Conservation (phyloP, 768 basidiomycete species). For the Boletus huronensis region DNA sequence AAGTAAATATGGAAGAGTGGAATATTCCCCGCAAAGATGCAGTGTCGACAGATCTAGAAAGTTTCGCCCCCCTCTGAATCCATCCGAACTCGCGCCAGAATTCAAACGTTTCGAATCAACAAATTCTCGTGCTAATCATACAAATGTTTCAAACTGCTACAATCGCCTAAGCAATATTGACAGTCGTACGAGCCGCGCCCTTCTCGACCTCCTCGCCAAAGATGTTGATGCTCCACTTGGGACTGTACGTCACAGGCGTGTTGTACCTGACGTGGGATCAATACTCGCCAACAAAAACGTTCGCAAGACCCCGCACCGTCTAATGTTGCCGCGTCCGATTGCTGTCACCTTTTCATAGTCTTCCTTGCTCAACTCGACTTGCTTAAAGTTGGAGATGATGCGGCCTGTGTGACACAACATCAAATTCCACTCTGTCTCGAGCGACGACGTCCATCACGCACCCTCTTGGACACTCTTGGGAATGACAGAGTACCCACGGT, state of each 20-base stretch:
- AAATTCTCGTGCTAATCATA: background rate
- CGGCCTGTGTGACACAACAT: constrained; percentile 41
- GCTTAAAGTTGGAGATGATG: constrained; percentile 74
- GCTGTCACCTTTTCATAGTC: constrained; percentile 55
- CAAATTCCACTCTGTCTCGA: background rate
- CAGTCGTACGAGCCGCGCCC: constrained; percentile 26
- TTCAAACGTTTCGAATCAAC: background rate
- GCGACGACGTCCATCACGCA: constrained; percentile 18
- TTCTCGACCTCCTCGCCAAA: constrained; percentile 64
- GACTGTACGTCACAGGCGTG: constrained; percentile 55
- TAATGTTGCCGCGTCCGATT: constrained; percentile 37
- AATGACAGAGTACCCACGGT: constrained; percentile 78
- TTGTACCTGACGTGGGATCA: constrained; percentile 39
- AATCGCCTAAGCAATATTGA: constrained; percentile 30
- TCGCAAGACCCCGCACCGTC: constrained; percentile 26
- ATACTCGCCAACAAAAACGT: background rate
- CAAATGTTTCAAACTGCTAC: background rate
- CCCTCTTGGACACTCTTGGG: constrained; percentile 76
- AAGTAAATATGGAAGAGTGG: background rate
- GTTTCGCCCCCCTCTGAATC: background rate
- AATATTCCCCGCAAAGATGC: constrained; percentile 24
- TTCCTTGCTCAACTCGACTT: constrained; percentile 61
- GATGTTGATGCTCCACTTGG: constrained; percentile 68
- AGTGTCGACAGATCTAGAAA: background rate
- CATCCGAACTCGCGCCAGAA: background rate